Conservation (phyloP, 1,139 yeast genomes). For the Blastobotrys capitulatus region DNA sequence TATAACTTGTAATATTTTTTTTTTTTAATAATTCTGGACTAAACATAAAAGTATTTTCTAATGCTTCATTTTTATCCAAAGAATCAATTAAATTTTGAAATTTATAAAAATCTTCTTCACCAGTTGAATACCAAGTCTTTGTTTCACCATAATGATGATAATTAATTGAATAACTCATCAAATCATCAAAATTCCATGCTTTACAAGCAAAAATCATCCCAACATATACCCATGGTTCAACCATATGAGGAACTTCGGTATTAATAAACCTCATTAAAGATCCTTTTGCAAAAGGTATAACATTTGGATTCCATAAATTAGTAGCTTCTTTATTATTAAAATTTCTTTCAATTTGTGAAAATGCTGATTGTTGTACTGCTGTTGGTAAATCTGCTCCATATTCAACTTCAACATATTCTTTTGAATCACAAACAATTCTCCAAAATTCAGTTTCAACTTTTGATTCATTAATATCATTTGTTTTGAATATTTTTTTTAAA, state of each 20-base stretch:
- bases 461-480: conserved; percentile 1
- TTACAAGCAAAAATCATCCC: conserved; percentile 65
- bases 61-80: conserved; percentile 28
- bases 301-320: conserved; percentile 66
- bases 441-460: conserved; percentile 34
- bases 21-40: conserved; percentile 53
- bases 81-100: conserved; percentile 32
- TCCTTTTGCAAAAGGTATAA: conserved; percentile 50
- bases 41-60: conserved; percentile 69
- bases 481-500: conserved; percentile 25
- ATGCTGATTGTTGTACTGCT: conserved; percentile 44
- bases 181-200: conserved; percentile 72
- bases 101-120: conserved; percentile 58
- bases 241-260: conserved; percentile 37
- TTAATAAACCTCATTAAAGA: conserved; percentile 43
- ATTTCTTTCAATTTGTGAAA: conserved; percentile 39
- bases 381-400: conserved; percentile 43
- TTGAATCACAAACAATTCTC: conserved; percentile 35
- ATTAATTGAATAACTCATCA: conserved; percentile 54
- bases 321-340: conserved; percentile 12
- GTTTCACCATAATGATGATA: conserved; percentile 64
- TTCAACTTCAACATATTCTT: conserved; percentile 42
- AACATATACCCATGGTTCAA: conserved; percentile 43
- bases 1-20: conserved; percentile 53
- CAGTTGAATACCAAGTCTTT: conserved; percentile 75